Evolutionary conservation across 2,329 filamentous ascomycete genomes (phyloP), one percentile per base, ranked within the genome.

Genomic region (Zymoseptoria pseudotritici): DNA sequence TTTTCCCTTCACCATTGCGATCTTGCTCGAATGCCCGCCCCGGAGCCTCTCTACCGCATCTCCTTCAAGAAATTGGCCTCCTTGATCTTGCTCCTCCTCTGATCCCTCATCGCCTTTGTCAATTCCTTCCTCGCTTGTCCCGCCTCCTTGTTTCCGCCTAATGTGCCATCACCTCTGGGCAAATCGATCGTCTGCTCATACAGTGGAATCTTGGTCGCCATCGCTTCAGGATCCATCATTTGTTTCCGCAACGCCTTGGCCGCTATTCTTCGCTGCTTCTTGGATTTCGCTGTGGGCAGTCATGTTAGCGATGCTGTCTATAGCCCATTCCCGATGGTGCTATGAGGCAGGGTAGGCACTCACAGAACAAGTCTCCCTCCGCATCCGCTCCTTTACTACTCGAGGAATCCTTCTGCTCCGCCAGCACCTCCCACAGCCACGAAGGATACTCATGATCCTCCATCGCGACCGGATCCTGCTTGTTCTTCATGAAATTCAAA

Each of bases 11-110:
- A 46, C 4, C 11, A 7, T n/a, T n/a, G 4, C 13, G 13, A 46
- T 17, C 36, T 46, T 46, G 36, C 36, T 46, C 36, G 13, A 46
- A 13, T n/a, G 13, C 36, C 17, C n/a, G 7, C 17, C 36, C 36
- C 5, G 17, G 13, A 17, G 36, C 36, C 36, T n/a, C 36, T n/a
- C 57, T 76, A 79, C 9, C 76, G 70, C 88, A 92, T 90, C 51
- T 85, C 84, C 82, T 88, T 89, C 76, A 94, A 83, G 82, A 91
- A 94, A 78, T 94, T 94, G 72, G 76, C 77, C 80, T 94, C 90
- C 84, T 92, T 93, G 71, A 94, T 94, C 76, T 82, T 83, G 61
- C 83, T 83, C 76, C 87, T 84, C 72, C 89, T 81, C 78, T 91
- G 88, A 73, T 83, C 83, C 70, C 89, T 83, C 88, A 91, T 86